Evolutionary conservation across 2,329 filamentous ascomycete species (phyloP).

Genomic region (Botrytis byssoidea): DNA sequence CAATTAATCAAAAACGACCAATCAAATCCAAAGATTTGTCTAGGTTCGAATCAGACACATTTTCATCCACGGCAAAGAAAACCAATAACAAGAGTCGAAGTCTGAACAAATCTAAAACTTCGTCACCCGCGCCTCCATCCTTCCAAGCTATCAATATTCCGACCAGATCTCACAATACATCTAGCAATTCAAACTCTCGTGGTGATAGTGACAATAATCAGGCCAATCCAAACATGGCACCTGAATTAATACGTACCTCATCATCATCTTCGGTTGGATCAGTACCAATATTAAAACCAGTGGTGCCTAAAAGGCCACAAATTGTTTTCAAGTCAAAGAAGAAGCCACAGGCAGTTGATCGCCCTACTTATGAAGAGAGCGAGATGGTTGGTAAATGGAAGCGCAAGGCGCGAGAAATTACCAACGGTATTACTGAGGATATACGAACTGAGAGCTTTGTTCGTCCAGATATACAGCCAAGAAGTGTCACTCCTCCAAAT

Average conservation of each 20-base stretch:
- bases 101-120: conserved; percentile 20
- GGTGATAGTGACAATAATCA: conserved; percentile 9
- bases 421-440: conserved; percentile 25
- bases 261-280: conserved; percentile 24
- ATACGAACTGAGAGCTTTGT: conserved; percentile 33
- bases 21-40: conserved; percentile 29
- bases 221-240: conserved; percentile 22
- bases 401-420: conserved; percentile 34
- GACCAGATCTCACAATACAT: conserved; percentile 20
- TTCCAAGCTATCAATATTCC: conserved; percentile 24
- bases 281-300: conserved; percentile 19
- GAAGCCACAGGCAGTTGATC: conserved; percentile 20
- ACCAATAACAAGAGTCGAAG: conserved; percentile 19
- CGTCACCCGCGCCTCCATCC: conserved; percentile 26
- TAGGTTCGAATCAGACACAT: conserved; percentile 35
- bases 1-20: conserved; percentile 31
- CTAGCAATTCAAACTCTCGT: conserved; percentile 18
- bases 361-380: conserved; percentile 27
- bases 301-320: conserved; percentile 12
- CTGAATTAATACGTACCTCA: conserved; percentile 25
- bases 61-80: conserved; percentile 28
- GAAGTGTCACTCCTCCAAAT: neutral
- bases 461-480: conserved; percentile 26
- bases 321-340: conserved; percentile 30
- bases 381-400: conserved; percentile 30